phyloP scores from a whole-genome alignment of 768 basidiomycete species.

The Tricholoma matsutake region DNA sequence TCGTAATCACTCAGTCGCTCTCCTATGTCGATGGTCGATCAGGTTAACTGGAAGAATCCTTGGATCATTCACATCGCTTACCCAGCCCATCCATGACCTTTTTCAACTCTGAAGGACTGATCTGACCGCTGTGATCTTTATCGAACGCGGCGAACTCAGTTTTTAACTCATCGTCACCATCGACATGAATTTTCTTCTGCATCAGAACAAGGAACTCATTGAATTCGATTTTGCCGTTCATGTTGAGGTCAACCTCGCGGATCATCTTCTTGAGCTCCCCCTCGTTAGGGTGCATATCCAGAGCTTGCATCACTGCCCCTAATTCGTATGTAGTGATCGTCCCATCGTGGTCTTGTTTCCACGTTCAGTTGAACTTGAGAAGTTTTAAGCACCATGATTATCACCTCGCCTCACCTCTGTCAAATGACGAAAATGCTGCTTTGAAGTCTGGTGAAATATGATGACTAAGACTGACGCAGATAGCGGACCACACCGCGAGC shows the following conservation, averaged over 20 bases:
- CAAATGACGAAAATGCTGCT: constrained; percentile 23
- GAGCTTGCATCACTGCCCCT: constrained; percentile 46
- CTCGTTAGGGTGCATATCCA: constrained; percentile 49
- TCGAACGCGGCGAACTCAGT: constrained; percentile 73
- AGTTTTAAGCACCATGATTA: neutral
- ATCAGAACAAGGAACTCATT: constrained; percentile 46
- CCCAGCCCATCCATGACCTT: constrained; percentile 95
- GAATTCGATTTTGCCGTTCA: constrained; percentile 45
- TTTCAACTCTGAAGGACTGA: constrained; percentile 84
- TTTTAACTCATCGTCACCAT: constrained; percentile 43
- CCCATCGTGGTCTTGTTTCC: constrained; percentile 41
- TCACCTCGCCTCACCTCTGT: constrained; percentile 21
- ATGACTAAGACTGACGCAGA: neutral
- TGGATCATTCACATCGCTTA: constrained; percentile 29
- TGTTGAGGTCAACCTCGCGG: constrained; percentile 43
- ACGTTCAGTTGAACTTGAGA: neutral
- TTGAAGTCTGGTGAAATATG: constrained; percentile 16
- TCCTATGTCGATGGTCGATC: constrained; percentile 3
- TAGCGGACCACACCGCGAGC: neutral
- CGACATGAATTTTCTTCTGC: constrained; percentile 39
- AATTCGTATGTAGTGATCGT: constrained; percentile 49
- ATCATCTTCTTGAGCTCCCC: constrained; percentile 48
- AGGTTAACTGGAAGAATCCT: neutral
- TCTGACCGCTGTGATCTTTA: constrained; percentile 92
- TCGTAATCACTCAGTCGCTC: constrained; percentile 77